Conservation (phyloP, 2,329 filamentous ascomycete genomes). For the Tothia fuscella region DNA sequence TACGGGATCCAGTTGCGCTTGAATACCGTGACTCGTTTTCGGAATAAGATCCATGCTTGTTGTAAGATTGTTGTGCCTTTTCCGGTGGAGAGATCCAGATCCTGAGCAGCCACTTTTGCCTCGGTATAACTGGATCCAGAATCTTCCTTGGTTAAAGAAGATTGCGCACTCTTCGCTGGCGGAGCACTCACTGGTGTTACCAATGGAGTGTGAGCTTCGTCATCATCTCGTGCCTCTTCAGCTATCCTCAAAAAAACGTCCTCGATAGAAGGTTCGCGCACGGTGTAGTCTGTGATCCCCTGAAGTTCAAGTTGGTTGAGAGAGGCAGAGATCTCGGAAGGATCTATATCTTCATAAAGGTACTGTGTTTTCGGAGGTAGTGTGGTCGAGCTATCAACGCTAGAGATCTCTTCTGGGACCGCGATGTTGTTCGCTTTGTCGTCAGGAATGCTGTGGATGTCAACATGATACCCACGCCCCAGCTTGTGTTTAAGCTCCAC, state of each 20-base stretch:
- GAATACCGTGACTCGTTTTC: slow-evolving; percentile 66
- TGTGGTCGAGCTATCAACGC: not conserved
- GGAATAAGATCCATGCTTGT: slow-evolving; percentile 64
- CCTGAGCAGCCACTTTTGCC: slow-evolving; percentile 18
- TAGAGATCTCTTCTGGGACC: slow-evolving; percentile 35
- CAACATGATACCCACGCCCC: slow-evolving; percentile 75
- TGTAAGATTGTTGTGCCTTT: slow-evolving; percentile 53
- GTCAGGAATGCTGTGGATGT: slow-evolving; percentile 35
- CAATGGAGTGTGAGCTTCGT: not conserved
- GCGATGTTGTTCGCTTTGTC: slow-evolving; percentile 10
- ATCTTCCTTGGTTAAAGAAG: not conserved
- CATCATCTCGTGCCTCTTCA: slow-evolving; percentile 15
- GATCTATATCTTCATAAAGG: slow-evolving; percentile 60
- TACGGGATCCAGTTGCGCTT: slow-evolving; percentile 70
- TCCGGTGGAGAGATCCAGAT: slow-evolving; percentile 49
- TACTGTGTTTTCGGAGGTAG: slow-evolving; percentile 40
- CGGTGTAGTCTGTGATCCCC: slow-evolving; percentile 65
- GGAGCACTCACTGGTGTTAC: not conserved
- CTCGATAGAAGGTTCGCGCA: slow-evolving; percentile 82
- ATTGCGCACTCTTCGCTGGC: not conserved
- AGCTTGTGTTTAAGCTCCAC: slow-evolving; percentile 73
- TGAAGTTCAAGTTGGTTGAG: slow-evolving; percentile 56
- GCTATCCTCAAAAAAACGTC: slow-evolving; percentile 83
- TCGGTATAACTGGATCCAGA: slow-evolving; percentile 14
- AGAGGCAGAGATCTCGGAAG: slow-evolving; percentile 56